These are phyloP conservation scores for Aspergillus transmontanensis DNA, from an alignment of 2,329 filamentous ascomycete species.

Conservation along the genomic window DNA sequence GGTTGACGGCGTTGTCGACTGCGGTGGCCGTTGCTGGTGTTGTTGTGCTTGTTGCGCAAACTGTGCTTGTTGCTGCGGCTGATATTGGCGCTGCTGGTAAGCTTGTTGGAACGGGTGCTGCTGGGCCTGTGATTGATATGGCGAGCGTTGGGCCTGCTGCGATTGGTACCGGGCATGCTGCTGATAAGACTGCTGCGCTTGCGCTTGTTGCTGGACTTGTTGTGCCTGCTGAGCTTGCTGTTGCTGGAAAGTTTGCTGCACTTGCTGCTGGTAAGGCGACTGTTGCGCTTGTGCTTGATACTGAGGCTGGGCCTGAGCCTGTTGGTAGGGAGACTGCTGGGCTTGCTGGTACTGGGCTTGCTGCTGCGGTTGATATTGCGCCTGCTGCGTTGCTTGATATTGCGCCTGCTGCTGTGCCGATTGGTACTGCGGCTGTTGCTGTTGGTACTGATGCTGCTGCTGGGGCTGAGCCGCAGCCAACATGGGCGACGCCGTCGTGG, in stretches of 20 bases:
- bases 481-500: constrained; percentile 24
- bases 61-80: constrained; percentile 22
- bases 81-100: constrained; percentile 23
- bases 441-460: constrained; percentile 14
- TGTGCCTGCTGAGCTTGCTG: constrained; percentile 22
- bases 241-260: constrained; percentile 19
- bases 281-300: constrained; percentile 21
- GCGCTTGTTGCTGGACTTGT: constrained; percentile 17
- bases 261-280: constrained; percentile 17
- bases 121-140: constrained; percentile 15
- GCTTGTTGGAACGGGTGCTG: constrained; percentile 25
- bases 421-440: constrained; percentile 6
- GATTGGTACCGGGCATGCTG: constrained; percentile 19
- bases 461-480: constrained; percentile 23
- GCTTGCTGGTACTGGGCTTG: constrained; percentile 15
- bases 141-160: constrained; percentile 22
- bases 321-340: constrained; percentile 20
- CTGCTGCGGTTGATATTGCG: constrained; percentile 9
- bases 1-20: constrained; percentile 17
- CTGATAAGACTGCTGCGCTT: constrained; percentile 20
- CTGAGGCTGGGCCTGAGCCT: constrained; percentile 22
- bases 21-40: constrained; percentile 16
- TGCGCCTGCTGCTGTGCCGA: not conserved
- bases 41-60: constrained; percentile 23
- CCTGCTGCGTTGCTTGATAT: constrained; percentile 3